Base-by-base conservation (phyloP, 2,329 filamentous ascomycete species). In the Alternaria sp. region DNA sequence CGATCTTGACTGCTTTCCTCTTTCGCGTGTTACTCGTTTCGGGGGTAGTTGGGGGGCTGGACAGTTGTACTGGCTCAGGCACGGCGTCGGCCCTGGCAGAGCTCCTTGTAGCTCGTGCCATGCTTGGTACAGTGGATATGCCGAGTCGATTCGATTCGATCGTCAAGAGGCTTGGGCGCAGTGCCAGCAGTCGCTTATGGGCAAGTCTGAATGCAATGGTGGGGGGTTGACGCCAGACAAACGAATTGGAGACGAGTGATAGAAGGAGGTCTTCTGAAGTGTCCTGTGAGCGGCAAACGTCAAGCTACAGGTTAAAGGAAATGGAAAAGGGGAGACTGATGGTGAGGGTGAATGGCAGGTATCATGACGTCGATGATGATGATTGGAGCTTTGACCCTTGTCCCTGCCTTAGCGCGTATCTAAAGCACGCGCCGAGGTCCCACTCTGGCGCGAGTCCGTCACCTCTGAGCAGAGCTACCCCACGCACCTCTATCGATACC, bases 41-140 rank as follows among this genome's bases (percentile, higher is more conserved):
- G 48, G 81, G 79, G 11, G 79, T 82, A 42, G 73, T 64, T 18
- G 80, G 78, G 52, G 80, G 78, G 62, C 80, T 83, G 32, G 81
- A 82, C 4, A 82, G 67, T 59, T 83, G 79, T 41, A 76, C 64
- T 18, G 75, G 69, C 30, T 77, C 73, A 24, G 65, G 58, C 41
- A 61, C 54, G 30, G 64, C 51, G 34, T 63, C 48, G 20, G 59
- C 51, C 55, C 63, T 70, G 28, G 67, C 61, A 14, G 73, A 71
- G 46, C 73, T 68, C 51, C 75, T 67, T 1, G 77, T 78, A 43
- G 68, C 63, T 61, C 76, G 71, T 46, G 62, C 65, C 77, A 79
- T 79, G 22, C 7, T 68, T 46, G 47, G 41, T 16, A 58, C 30
- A n/a, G 32, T 54, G 14, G 18, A 20, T 26, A 51, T 39, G 26